Evolutionary conservation across 805 yeast genomes (phyloP).

Genomic region (Candida hungchunana): DNA sequence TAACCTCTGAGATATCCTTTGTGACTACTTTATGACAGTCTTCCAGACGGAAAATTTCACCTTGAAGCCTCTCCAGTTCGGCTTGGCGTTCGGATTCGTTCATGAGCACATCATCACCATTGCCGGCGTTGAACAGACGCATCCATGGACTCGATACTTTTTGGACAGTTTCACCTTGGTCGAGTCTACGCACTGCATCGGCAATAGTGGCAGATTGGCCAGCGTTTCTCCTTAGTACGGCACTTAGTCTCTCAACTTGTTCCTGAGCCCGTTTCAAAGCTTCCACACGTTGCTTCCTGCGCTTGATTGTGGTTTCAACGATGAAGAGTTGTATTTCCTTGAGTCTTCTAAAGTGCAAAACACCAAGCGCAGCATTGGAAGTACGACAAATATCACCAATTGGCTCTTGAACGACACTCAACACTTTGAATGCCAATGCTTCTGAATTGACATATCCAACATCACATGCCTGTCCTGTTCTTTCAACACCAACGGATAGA

Average conservation of each 20-base stretch:
- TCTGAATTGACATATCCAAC: conserved; percentile 53
- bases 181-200: conserved; percentile 28
- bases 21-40: conserved; percentile 35
- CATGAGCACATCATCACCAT: conserved; percentile 22
- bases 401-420: conserved; percentile 36
- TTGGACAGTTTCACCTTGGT: conserved; percentile 23
- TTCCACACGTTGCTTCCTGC: conserved; percentile 29
- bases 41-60: conserved; percentile 34
- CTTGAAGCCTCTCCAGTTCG: conserved; percentile 32
- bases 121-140: conserved; percentile 21
- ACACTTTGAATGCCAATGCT: conserved; percentile 33
- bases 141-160: conserved; percentile 23
- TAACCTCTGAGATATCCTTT: conserved; percentile 35
- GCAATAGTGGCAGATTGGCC: conserved; percentile 33
- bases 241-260: conserved; percentile 27
- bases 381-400: conserved; percentile 32
- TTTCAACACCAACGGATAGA: conserved; percentile 63
- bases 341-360: conserved; percentile 55
- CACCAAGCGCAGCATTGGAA: conserved; percentile 33
- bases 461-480: conserved; percentile 84
- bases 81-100: conserved; percentile 33
- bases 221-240: conserved; percentile 33
- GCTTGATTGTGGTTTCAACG: conserved; percentile 36
- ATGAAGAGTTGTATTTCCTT: conserved; percentile 49
- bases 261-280: conserved; percentile 31